phyloP scores from a whole-genome alignment of 164 flowering plant genomes.

The grape (Vitis vinifera) region DNA sequence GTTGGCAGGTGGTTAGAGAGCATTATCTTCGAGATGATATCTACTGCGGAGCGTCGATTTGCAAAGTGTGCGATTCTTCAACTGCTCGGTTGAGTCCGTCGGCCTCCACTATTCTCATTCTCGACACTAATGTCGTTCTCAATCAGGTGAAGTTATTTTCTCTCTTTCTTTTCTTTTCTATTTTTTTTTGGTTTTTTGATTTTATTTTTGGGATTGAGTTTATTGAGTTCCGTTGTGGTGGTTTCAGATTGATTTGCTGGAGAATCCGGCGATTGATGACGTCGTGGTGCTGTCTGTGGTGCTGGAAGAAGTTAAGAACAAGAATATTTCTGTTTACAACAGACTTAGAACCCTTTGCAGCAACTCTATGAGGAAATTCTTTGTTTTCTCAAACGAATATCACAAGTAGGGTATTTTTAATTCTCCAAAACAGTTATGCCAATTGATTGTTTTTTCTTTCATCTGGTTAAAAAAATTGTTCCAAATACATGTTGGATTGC shows the following conservation, averaged over 20 bases:
- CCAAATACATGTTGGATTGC: too few relatives aligned
- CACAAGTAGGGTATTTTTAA: slow-evolving; percentile 65
- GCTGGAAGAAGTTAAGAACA: slow-evolving; percentile 87
- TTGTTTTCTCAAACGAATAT: slow-evolving; percentile 84
- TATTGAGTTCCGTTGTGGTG: neutral
- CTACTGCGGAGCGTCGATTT: slow-evolving; percentile 69
- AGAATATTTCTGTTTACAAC: slow-evolving; percentile 76
- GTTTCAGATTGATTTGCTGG: slow-evolving; percentile 90
- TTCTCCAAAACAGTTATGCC: too few relatives aligned
- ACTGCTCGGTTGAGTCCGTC: slow-evolving; percentile 54
- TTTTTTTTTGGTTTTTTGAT: neutral
- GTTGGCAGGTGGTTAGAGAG: slow-evolving; percentile 69
- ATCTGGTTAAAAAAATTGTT: too few relatives aligned
- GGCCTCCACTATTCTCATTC: slow-evolving; percentile 55
- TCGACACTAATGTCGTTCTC: slow-evolving; percentile 94
- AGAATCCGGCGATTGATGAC: slow-evolving; percentile 79
- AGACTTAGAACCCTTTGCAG: slow-evolving; percentile 76
- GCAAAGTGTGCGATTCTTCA: slow-evolving; percentile 62
- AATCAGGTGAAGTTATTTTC: slow-evolving; percentile 53
- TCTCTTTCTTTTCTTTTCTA: neutral
- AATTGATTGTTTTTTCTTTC: neutral
- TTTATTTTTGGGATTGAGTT: neutral
- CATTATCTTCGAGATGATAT: slow-evolving; percentile 89
- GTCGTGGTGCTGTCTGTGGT: slow-evolving; percentile 85
- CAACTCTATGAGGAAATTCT: slow-evolving; percentile 61